Percentiles rank a stretch among this genome's conserved stretches.
These are phyloP conservation scores for Casuarina equisetifolia DNA, from an alignment of 306 rosid genomes.

Conservation along the genomic window DNA sequence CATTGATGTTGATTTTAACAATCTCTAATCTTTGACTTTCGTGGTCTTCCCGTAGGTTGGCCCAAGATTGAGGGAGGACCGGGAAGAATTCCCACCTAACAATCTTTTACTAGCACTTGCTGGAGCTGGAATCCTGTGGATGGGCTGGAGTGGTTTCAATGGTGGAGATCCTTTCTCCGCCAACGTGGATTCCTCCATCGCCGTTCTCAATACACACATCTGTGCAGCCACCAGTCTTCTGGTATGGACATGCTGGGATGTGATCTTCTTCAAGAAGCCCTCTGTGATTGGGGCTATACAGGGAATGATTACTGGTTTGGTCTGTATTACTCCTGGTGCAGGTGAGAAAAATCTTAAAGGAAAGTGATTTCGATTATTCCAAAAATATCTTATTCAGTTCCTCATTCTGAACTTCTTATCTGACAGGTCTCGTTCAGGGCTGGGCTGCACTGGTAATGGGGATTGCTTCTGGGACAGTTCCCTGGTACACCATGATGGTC, in stretches of 20 bases:
- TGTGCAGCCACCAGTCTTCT: constrained; percentile 50
- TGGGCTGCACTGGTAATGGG: constrained; percentile 33
- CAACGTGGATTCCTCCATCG: constrained; percentile 38
- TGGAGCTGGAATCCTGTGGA: constrained; percentile 42
- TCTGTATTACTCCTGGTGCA: constrained; percentile 30
- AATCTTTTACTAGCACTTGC: constrained; percentile 40
- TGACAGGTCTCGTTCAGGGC: constrained; percentile 26
- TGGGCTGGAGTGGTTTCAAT: constrained; percentile 51
- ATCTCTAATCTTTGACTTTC: background rate
- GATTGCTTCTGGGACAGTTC: constrained; percentile 14
- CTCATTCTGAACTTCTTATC: background rate
- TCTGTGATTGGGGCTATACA: constrained; percentile 22
- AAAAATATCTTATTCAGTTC: background rate
- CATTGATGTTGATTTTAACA: background rate
- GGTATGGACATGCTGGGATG: constrained; percentile 44
- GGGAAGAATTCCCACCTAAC: constrained; percentile 50
- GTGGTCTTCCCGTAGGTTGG: constrained; percentile 32
- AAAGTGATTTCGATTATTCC: background rate
- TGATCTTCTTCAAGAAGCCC: constrained; percentile 34
- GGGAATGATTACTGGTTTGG: constrained; percentile 31
- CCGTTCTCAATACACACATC: constrained; percentile 39
- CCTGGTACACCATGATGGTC: constrained; percentile 31
- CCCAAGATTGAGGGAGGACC: constrained; percentile 42
- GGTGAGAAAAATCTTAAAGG: background rate
- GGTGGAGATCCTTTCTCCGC: constrained; percentile 47